phyloP scores from a whole-genome alignment of 352 stramenopile species.

The Globisporangium perplexum region DNA sequence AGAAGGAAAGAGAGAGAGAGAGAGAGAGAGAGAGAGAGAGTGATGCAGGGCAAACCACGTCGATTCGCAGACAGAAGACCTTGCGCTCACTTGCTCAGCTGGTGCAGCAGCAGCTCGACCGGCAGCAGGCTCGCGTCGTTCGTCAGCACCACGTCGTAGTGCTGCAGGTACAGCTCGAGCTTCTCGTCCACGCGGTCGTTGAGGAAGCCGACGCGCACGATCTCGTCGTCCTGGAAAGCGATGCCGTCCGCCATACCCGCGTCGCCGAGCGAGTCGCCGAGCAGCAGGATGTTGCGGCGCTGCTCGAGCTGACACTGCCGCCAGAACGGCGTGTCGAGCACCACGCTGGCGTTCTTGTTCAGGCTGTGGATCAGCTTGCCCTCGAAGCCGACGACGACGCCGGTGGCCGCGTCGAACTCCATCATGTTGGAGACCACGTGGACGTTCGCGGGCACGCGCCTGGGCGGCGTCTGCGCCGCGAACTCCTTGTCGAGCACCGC shows the following conservation, averaged over 20 bases:
- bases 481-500: constrained; percentile 65
- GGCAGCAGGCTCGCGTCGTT: constrained; percentile 52
- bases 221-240: constrained; percentile 33
- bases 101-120: not conserved
- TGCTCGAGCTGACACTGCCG: constrained; percentile 63
- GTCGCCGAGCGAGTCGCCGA: constrained; percentile 70
- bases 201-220: constrained; percentile 66
- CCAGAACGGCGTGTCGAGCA: constrained; percentile 66
- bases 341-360: constrained; percentile 73
- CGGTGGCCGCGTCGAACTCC: constrained; percentile 45
- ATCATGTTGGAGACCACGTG: constrained; percentile 86
- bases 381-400: constrained; percentile 36
- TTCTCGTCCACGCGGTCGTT: constrained; percentile 63
- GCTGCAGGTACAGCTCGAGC: constrained; percentile 30
- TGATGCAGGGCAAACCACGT: not conserved
- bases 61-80: no score
- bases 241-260: constrained; percentile 66
- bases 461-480: constrained; percentile 23
- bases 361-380: constrained; percentile 75
- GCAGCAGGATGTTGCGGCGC: constrained; percentile 64
- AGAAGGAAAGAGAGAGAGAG: no score
- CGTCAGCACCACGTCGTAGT: constrained; percentile 54
- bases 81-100: constrained; percentile 17
- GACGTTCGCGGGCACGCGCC: constrained; percentile 28
- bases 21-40: no score